Evolutionary conservation across 495 filamentous ascomycete genomes (phyloP), one percentile per base, ranked within the genome.

Genomic region (Lindgomyces ingoldianus): DNA sequence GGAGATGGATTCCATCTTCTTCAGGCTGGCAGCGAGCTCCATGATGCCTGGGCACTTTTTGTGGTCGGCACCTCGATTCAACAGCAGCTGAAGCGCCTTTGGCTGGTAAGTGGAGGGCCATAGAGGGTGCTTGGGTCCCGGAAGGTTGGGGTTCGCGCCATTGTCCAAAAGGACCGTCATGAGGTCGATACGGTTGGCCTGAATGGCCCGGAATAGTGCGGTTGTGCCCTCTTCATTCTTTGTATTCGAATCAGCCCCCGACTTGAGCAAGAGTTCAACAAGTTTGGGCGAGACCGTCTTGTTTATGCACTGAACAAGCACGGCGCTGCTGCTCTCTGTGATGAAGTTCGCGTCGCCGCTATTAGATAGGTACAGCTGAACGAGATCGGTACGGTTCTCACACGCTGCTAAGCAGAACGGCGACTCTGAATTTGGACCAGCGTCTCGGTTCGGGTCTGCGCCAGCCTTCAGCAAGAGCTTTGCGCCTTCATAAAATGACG

Each of bases 201-300:
- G 67, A 54, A 82, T 78, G 0, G 80, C 80, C 52, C 53, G 56
- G 60, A 74, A 74, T 10, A 86, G 76, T 1, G 81, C 75, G 8
- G 77, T 81, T n/a, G 80, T 72, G 14, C 82, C 82, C 18, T 77
- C 74, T 29, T 72, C 69, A 62, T 79, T 80, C 72, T 84, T 84
- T 14, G 65, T 72, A 60, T 86, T 82, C 9, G 79, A 74, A 70
- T 84, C 77, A 1, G 76, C 74, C 3, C 81, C 78, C 29, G 79
- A 79, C 3, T 75, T 73, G 0, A 85, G 75, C 21, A 85, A 64
- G 26, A 82, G 70, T 33, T 80, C 77, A 14, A 83, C 71, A 22
- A 83, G 60, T 26, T 73, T 74, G 49, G 71, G 65, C 3, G 77
- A 73, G 21, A 71, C 73, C 19, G 71, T 80, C 58, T 78, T 79